Percentiles rank a stretch among this genome's conserved stretches.
phyloP scores from a whole-genome alignment of 1,284 basidiomycete genomes.

The Dichomitus squalens region DNA sequence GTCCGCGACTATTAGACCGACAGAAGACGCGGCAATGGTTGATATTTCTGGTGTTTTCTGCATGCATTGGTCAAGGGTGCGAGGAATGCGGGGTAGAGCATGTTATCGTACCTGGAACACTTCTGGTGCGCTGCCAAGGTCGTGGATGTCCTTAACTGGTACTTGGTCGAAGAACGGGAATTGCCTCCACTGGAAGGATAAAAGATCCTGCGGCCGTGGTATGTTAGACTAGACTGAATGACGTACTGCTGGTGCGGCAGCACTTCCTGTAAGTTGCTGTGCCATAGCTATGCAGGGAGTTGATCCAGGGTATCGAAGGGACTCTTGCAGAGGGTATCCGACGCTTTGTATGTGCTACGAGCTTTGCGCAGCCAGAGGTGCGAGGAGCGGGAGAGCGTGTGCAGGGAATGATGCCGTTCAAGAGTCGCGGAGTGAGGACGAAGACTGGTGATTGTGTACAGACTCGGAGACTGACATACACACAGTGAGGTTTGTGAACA shows the following conservation, averaged over 20 bases:
- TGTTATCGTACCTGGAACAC: constrained; percentile 66
- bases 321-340: neutral
- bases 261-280: constrained; percentile 22
- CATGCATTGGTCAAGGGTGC: constrained; percentile 18
- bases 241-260: constrained; percentile 43
- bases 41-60: constrained; percentile 76
- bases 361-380: neutral
- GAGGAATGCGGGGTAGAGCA: neutral
- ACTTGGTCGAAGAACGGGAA: constrained; percentile 82
- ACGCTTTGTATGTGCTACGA: neutral
- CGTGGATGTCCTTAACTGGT: constrained; percentile 79
- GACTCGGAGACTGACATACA: too few species aligned
- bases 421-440: too few species aligned
- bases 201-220: neutral
- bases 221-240: neutral
- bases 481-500: too few species aligned
- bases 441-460: too few species aligned
- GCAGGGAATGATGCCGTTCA: too few species aligned
- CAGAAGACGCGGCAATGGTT: constrained; percentile 59
- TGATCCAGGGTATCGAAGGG: neutral
- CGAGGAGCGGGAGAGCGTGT: neutral
- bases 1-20: constrained; percentile 75
- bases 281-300: constrained; percentile 7
- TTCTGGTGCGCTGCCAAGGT: constrained; percentile 73
- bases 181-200: constrained; percentile 67